Conservation (phyloP, 2,329 filamentous ascomycete genomes). For the Tolypocladium guangdongense region DNA sequence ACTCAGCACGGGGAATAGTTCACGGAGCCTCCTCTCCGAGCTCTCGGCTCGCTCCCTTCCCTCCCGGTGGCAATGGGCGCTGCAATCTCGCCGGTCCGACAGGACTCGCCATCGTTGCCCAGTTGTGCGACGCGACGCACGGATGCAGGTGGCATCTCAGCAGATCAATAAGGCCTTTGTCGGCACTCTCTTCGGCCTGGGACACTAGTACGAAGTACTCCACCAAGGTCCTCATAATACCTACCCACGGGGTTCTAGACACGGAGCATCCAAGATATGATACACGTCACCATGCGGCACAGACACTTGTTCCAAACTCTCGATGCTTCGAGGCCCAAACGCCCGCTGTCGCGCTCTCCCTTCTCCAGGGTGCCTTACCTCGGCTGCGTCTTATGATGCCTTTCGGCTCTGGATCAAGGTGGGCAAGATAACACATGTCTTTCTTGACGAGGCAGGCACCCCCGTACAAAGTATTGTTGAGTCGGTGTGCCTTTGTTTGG, state of each 20-base stretch:
- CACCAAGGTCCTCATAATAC: neutral
- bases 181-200: neutral
- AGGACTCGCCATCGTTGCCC: neutral
- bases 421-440: neutral
- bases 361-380: neutral
- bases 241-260: neutral
- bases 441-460: neutral
- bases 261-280: neutral
- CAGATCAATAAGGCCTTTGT: neutral
- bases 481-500: neutral
- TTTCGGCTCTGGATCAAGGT: neutral
- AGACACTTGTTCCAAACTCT: neutral
- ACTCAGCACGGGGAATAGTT: neutral
- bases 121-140: neutral
- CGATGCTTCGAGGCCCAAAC: neutral
- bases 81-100: neutral
- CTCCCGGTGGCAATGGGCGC: neutral
- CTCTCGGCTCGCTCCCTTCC: neutral
- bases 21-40: neutral
- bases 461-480: neutral
- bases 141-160: neutral
- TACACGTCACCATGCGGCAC: neutral
- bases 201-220: neutral
- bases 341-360: neutral
- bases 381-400: neutral